Evolutionary conservation across 2,329 filamentous ascomycete genomes (phyloP), one percentile per base, ranked within the genome.

Genomic region (Talaromyces sp.): DNA sequence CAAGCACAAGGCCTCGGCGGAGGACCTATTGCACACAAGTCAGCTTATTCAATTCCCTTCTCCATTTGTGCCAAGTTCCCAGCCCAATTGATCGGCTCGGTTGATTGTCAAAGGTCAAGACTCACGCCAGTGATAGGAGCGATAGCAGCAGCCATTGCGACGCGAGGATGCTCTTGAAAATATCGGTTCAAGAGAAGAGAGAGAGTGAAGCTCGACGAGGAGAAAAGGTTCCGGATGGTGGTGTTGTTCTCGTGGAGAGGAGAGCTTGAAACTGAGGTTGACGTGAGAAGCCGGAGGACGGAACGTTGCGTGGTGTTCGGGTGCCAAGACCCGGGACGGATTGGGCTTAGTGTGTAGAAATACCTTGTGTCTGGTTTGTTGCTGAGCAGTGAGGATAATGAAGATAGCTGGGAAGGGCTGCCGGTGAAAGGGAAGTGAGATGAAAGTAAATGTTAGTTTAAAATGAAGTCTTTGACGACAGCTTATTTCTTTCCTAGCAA

Each of bases 1-100:
- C 86, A 69, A 89, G 80, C 69, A 89, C 85, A 63, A 89, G 79
- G 72, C 81, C 81, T 74, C 84, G 81, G 75, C 85, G 84, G 78
- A 89, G 84, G 83, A 87, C 88, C 85, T 88, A 63, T 44, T 10
- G 30, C 1, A 44, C 4, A n/a, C 17, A 25, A 22, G 44, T 47
- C 10, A 47, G 44, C 22, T 44, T 2, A 22, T 36, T 44, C 44
- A 22, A 25, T 25, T 22, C 19, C 1, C 1, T 8, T 47, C 44
- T 25, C 3, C 25, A 19, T 30, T 33, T 36, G 47, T 55, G 51
- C 53, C 28, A 47, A 17, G 49, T 27, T 4, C 42, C 10, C 10
- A 39, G 36, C 15, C 32, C 58, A 42, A 36, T 25, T 17, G 13
- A 11, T 33, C 39, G 19, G 42, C 28, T 11, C 19, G 36, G 70